phyloP scores from a whole-genome alignment of 148 eudicot genomes.

The Heliamphora exappendiculata region DNA sequence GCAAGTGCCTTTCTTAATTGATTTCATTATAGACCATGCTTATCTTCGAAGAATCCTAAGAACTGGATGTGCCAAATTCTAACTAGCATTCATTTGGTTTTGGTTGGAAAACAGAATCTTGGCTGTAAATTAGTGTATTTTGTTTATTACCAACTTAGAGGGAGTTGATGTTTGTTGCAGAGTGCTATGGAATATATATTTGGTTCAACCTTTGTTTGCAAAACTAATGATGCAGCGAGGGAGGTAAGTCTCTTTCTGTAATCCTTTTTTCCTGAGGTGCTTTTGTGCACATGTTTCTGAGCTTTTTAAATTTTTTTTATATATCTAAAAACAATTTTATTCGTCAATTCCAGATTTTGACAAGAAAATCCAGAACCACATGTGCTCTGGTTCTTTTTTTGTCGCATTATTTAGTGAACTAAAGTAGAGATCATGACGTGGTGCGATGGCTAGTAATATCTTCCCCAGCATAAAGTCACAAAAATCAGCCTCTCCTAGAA shows the following conservation, averaged over 20 bases:
- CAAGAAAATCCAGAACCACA: too few species aligned
- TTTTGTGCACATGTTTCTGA: too few species aligned
- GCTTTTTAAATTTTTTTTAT: too few species aligned
- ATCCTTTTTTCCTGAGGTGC: neutral
- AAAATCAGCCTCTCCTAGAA: too few species aligned
- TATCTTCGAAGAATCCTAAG: neutral
- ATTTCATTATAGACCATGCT: neutral
- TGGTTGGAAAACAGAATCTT: neutral
- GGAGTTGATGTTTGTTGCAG: slow-evolving; percentile 37
- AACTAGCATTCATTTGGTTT: neutral
- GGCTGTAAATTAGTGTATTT: neutral
- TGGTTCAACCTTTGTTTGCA: slow-evolving; percentile 96
- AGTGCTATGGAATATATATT: slow-evolving; percentile 96
- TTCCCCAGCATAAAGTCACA: too few species aligned
- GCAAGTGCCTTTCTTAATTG: neutral
- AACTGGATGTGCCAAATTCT: slow-evolving; percentile 3
- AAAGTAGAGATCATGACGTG: too few species aligned
- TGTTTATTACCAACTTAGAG: neutral
- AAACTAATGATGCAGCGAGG: slow-evolving; percentile 75
- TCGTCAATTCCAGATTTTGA: too few species aligned
- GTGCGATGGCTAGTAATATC: too few species aligned
- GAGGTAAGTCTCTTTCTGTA: slow-evolving; percentile 46
- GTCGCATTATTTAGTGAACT: too few species aligned
- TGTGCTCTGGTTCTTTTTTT: too few species aligned
- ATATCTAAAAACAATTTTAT: too few species aligned